phyloP scores from a whole-genome alignment of 495 filamentous ascomycete species.

The Tricharina praecox region DNA sequence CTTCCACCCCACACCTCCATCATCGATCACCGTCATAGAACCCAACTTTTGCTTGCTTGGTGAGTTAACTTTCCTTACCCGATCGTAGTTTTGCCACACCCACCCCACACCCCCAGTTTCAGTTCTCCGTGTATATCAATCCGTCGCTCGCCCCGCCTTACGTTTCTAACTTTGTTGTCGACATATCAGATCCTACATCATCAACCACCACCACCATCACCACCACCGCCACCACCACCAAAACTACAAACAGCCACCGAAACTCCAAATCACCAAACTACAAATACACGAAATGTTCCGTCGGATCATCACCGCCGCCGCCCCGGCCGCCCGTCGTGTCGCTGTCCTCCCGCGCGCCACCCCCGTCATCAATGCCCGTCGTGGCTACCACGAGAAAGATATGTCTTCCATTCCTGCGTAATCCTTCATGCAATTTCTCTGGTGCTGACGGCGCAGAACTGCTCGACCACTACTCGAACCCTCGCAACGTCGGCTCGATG shows the following conservation, averaged over 20 bases:
- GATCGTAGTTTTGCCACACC: no score
- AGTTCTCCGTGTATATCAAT: no score
- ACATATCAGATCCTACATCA: no score
- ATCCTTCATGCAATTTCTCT: not conserved
- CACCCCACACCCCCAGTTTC: no score
- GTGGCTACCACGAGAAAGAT: slow-evolving; percentile 1
- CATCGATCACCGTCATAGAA: not conserved
- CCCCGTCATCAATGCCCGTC: not conserved
- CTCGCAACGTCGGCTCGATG: slow-evolving; percentile 89
- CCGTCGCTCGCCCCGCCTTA: no score
- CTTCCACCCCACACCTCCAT: no score
- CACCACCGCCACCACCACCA: not conserved
- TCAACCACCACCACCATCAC: no score
- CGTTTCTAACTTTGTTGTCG: no score
- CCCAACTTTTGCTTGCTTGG: no score
- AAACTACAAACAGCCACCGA: not conserved
- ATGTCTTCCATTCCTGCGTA: not conserved
- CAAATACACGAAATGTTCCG: not conserved
- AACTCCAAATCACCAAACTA: not conserved
- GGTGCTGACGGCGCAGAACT: slow-evolving; percentile 27
- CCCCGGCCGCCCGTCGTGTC: not conserved
- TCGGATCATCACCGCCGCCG: not conserved
- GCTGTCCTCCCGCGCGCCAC: not conserved
- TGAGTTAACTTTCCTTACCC: no score
- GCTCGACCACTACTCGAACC: slow-evolving; percentile 84